These are phyloP conservation scores for Penicillium sp. DNA, from an alignment of 2,329 filamentous ascomycete species.

Conservation along the genomic window DNA sequence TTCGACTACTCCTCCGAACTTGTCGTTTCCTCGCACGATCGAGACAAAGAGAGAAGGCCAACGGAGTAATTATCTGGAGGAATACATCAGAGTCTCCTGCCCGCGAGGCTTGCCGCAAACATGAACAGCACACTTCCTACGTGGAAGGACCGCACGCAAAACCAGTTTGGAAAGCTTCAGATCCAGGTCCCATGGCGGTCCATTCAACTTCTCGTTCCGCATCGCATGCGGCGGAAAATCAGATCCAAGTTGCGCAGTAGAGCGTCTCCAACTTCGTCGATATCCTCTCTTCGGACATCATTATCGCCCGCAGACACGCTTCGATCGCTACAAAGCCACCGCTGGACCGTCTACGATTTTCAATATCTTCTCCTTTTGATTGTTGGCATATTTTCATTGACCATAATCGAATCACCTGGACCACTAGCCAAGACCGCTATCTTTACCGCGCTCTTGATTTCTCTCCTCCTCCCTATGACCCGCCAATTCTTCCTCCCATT, in stretches of 20 bases:
- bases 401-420: conserved; percentile 77
- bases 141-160: conserved; percentile 53
- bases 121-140: conserved; percentile 46
- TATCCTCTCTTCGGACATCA: conserved; percentile 79
- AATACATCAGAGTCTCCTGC: conserved; percentile 21
- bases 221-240: conserved; percentile 69
- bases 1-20: background rate
- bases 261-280: conserved; percentile 70
- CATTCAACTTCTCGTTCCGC: conserved; percentile 60
- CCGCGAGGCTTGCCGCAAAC: conserved; percentile 31
- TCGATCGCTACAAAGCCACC: conserved; percentile 73
- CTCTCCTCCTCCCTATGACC: conserved; percentile 80
- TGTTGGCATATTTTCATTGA: conserved; percentile 80
- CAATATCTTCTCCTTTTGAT: conserved; percentile 80
- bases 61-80: background rate
- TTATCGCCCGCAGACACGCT: conserved; percentile 81
- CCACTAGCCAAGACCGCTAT: conserved; percentile 77
- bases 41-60: conserved; percentile 19
- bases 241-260: conserved; percentile 71
- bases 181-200: conserved; percentile 55
- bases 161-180: conserved; percentile 51
- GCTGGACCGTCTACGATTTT: conserved; percentile 81
- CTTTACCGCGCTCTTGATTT: conserved; percentile 68
- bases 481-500: conserved; percentile 91
- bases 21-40: background rate